Evolutionary conservation across 768 basidiomycete species (phyloP).

Genomic region (Coprinellus aureogranulatus): DNA sequence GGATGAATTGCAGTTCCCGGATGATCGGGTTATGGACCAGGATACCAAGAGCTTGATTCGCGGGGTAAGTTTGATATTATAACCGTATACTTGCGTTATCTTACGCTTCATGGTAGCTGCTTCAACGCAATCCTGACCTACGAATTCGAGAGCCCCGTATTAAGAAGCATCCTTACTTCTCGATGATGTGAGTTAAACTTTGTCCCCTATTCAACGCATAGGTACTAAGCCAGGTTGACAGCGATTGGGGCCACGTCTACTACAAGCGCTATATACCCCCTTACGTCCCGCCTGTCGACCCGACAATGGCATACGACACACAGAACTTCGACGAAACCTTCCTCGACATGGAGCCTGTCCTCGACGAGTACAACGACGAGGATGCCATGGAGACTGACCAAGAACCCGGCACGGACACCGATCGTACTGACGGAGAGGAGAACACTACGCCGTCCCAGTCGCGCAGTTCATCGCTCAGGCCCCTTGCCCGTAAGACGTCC

Average conservation of each 20-base stretch:
- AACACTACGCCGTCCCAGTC: conserved; percentile 80
- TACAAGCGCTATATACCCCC: conserved; percentile 94
- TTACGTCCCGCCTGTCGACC: conserved; percentile 90
- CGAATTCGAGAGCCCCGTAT: conserved; percentile 91
- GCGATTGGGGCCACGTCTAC: conserved; percentile 93
- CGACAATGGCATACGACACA: conserved; percentile 89
- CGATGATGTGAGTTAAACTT: conserved; percentile 81
- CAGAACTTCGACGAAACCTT: conserved; percentile 98
- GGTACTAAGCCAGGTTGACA: conserved; percentile 28
- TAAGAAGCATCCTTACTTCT: conserved; percentile 93
- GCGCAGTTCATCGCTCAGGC: conserved; percentile 68
- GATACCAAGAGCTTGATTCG: conserved; percentile 95
- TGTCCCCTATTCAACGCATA: conserved; percentile 11
- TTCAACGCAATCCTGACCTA: conserved; percentile 89
- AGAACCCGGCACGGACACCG: conserved; percentile 67
- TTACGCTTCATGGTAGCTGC: too few relatives aligned
- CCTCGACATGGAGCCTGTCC: conserved; percentile 90
- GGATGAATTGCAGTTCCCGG: conserved; percentile 86
- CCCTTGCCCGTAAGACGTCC: conserved; percentile 11
- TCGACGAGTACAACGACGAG: conserved; percentile 68
- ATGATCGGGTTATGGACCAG: conserved; percentile 88
- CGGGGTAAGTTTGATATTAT: conserved; percentile 67
- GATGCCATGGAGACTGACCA: conserved; percentile 69
- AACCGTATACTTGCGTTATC: too few relatives aligned
- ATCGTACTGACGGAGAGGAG: conserved; percentile 72